A percentile compares a stretch with the other conserved stretches of the same genome.
Conservation (phyloP, 371 early-diverging fungal genomes). For the Mortierella sp. region DNA sequence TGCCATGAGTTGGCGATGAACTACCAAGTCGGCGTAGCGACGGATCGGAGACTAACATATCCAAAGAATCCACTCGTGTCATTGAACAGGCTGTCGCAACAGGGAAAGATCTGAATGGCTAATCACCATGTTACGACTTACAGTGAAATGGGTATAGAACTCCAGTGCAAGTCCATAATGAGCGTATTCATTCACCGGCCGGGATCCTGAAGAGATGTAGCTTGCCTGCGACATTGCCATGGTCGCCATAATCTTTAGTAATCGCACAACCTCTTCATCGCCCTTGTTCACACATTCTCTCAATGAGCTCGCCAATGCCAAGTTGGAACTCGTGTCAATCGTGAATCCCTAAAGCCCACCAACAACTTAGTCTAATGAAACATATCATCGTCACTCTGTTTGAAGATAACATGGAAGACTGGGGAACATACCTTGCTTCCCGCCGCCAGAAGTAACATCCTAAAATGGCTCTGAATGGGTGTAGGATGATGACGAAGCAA, state of each 20-base stretch:
- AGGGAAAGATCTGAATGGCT: neutral
- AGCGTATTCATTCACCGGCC: constrained; percentile 58
- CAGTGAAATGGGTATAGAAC: constrained; percentile 95
- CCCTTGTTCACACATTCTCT: constrained; percentile 54
- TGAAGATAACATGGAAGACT: too few species aligned
- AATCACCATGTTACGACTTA: constrained; percentile 30
- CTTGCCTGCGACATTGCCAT: constrained; percentile 83
- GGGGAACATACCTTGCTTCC: constrained; percentile 57
- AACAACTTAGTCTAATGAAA: too few species aligned
- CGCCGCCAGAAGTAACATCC: constrained; percentile 74
- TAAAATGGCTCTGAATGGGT: constrained; percentile 74
- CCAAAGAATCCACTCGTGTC: too few species aligned
- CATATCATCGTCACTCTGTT: too few species aligned
- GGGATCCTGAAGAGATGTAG: constrained; percentile 69
- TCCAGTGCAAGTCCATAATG: constrained; percentile 93
- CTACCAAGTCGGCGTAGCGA: constrained; percentile 97
- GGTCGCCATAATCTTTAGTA: constrained; percentile 81
- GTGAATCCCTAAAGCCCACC: constrained; percentile 58
- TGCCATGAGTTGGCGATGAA: constrained; percentile 85
- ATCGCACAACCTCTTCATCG: constrained; percentile 66
- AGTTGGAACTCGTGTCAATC: constrained; percentile 74
- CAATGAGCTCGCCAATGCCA: constrained; percentile 71
- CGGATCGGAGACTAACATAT: constrained; percentile 91
- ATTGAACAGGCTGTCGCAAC: neutral
- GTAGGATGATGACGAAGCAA: constrained; percentile 89